A percentile compares a stretch with the other conserved stretches of the same genome.
Evolutionary conservation across 1,139 yeast species (phyloP).

Genomic region (Fermentozyma sake): DNA sequence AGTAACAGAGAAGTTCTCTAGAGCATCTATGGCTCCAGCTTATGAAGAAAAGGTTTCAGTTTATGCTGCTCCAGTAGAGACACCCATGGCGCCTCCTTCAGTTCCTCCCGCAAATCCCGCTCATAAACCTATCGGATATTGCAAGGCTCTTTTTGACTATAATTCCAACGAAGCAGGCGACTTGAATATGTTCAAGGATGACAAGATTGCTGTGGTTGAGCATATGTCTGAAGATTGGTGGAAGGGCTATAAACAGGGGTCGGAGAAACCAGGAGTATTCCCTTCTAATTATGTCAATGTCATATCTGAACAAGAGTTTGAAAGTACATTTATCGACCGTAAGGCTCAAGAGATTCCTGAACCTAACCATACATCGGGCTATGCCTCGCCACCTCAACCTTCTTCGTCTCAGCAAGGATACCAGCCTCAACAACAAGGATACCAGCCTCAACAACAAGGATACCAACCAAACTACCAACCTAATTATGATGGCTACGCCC

Average conservation of each 20-base stretch:
- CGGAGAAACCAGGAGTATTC: slow-evolving; percentile 68
- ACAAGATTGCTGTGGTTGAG: slow-evolving; percentile 63
- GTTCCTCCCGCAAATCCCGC: slow-evolving; percentile 17
- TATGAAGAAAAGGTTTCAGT: slow-evolving; percentile 13
- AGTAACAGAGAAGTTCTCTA: too few relatives aligned
- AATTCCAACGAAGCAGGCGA: slow-evolving; percentile 71
- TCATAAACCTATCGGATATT: slow-evolving; percentile 31
- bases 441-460: slow-evolving; percentile 15
- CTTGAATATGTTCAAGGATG: slow-evolving; percentile 60
- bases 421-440: slow-evolving; percentile 12
- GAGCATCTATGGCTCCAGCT: slow-evolving; percentile 12
- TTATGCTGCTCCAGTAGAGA: slow-evolving; percentile 9
- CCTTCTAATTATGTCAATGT: slow-evolving; percentile 80
- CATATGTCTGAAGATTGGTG: slow-evolving; percentile 88
- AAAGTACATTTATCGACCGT: slow-evolving; percentile 9
- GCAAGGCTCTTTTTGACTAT: slow-evolving; percentile 72
- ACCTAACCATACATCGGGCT: slow-evolving; percentile 8
- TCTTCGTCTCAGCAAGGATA: slow-evolving; percentile 8
- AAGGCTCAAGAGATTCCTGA: slow-evolving; percentile 11
- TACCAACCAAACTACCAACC: too few relatives aligned
- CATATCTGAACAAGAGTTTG: slow-evolving; percentile 34
- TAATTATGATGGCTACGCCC: slow-evolving; percentile 44
- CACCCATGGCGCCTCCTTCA: slow-evolving; percentile 14
- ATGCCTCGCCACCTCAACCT: slow-evolving; percentile 9
- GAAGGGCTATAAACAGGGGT: slow-evolving; percentile 57